phyloP scores from a whole-genome alignment of 129 eudicot species.

The Silybum marianum region DNA sequence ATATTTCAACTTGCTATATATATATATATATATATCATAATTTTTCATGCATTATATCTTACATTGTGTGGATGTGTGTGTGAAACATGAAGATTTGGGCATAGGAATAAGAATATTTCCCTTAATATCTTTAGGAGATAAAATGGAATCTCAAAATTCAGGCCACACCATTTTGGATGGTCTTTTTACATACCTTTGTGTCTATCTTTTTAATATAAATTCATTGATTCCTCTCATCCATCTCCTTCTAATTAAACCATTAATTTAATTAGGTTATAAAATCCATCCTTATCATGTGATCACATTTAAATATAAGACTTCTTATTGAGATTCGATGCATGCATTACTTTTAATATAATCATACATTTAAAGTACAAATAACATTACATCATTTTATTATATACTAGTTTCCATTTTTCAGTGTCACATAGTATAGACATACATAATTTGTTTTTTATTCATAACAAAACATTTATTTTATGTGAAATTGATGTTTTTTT shows the following conservation, averaged over 20 bases:
- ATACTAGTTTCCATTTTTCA: neutral
- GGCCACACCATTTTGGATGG: slow-evolving; percentile 18
- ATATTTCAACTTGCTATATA: neutral
- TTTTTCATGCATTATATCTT: too few relatives aligned
- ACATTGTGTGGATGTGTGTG: neutral
- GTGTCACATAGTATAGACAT: neutral
- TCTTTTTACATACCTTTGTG: slow-evolving; percentile 14
- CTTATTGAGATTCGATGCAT: neutral
- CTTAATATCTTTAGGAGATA: slow-evolving; percentile 20
- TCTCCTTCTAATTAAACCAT: slow-evolving; percentile 24
- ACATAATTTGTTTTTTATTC: neutral
- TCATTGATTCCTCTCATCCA: neutral
- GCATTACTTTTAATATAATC: neutral
- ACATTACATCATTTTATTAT: neutral
- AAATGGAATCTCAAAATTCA: slow-evolving; percentile 29
- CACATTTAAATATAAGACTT: slow-evolving; percentile 2
- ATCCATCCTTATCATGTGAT: slow-evolving; percentile 11
- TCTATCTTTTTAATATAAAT: slow-evolving; percentile 12
- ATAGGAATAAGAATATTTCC: slow-evolving; percentile 14
- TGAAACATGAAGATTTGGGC: slow-evolving; percentile 12
- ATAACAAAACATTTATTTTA: neutral
- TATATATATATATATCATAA: too few relatives aligned
- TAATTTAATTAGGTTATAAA: neutral
- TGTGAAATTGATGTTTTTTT: neutral
- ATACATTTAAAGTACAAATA: neutral